A percentile compares a stretch with the other conserved stretches of the same genome.
These are phyloP conservation scores for Acer negundo DNA, from an alignment of 345 rosid genomes.

Conservation along the genomic window DNA sequence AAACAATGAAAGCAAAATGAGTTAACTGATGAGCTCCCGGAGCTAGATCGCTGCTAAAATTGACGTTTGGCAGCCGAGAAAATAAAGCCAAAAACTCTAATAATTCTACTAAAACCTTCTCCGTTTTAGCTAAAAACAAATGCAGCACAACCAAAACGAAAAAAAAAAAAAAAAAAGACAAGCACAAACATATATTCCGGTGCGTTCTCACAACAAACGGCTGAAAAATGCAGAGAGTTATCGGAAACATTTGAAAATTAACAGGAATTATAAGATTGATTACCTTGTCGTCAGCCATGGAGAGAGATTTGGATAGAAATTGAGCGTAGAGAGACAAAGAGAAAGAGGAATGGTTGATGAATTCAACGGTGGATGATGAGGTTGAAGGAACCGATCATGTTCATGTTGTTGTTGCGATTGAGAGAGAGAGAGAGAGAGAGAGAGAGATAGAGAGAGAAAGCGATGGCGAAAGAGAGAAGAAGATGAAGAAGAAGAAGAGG, in stretches of 20 bases:
- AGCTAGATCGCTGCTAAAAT: slow-evolving; percentile 17
- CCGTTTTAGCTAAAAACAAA: neutral
- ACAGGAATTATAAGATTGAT: neutral
- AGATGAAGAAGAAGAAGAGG: neutral
- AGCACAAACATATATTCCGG: too few relatives aligned
- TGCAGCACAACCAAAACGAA: neutral
- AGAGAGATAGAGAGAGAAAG: slow-evolving; percentile 5
- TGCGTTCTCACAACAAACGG: too few relatives aligned
- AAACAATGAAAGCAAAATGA: neutral
- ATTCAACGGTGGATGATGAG: slow-evolving; percentile 25
- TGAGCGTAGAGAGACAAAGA: neutral
- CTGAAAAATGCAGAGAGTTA: neutral
- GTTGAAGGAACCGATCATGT: slow-evolving; percentile 21
- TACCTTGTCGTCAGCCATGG: slow-evolving; percentile 87
- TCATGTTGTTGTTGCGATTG: slow-evolving; percentile 33
- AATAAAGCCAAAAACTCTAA: neutral
- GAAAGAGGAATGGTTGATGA: slow-evolving; percentile 25
- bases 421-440: slow-evolving; percentile 5
- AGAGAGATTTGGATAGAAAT: slow-evolving; percentile 9
- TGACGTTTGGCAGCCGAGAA: slow-evolving; percentile 1
- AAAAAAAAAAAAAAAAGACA: neutral
- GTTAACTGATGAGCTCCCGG: neutral
- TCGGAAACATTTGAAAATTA: neutral
- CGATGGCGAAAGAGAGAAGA: slow-evolving; percentile 14
- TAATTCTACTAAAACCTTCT: neutral